Conservation (phyloP, 2,329 filamentous ascomycete genomes). For the Mariannaea sp. region DNA sequence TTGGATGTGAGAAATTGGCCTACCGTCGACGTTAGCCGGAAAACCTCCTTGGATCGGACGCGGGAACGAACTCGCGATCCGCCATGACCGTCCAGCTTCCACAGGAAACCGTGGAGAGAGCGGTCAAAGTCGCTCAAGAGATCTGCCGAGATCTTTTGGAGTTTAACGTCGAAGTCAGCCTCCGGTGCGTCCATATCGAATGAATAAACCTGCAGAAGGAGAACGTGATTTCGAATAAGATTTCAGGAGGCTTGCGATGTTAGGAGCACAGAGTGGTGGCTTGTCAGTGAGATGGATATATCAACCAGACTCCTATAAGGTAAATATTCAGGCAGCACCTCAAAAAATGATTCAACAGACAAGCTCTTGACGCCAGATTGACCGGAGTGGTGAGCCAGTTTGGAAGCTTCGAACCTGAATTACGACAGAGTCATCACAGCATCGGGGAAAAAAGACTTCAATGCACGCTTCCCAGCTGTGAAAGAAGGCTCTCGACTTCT, state of each 20-base stretch:
- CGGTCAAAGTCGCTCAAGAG: conserved; percentile 63
- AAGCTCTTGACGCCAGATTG: too few species aligned
- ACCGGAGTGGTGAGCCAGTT: too few species aligned
- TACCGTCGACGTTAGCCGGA: conserved; percentile 54
- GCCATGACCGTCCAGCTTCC: conserved; percentile 54
- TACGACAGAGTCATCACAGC: too few species aligned
- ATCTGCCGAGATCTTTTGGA: conserved; percentile 64
- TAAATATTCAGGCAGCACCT: conserved; percentile 21
- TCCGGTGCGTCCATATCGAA: conserved; percentile 63
- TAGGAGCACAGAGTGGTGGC: background rate
- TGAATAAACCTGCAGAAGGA: background rate
- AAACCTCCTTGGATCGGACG: conserved; percentile 56
- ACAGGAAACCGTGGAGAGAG: conserved; percentile 57
- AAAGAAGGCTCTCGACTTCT: too few species aligned
- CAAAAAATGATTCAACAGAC: background rate
- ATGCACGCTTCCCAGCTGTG: too few species aligned
- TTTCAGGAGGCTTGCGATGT: conserved; percentile 3
- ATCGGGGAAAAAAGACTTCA: too few species aligned
- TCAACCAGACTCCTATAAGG: background rate
- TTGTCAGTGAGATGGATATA: conserved; percentile 2
- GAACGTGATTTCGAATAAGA: background rate
- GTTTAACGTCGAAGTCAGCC: conserved; percentile 63
- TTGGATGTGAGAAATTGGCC: conserved; percentile 10
- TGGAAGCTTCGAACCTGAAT: too few species aligned
- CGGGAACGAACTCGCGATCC: conserved; percentile 50